Evolutionary conservation across 73 alveolate species (phyloP), one percentile per base, ranked within the genome.

Genomic region (Tetrahymena elliotti): DNA sequence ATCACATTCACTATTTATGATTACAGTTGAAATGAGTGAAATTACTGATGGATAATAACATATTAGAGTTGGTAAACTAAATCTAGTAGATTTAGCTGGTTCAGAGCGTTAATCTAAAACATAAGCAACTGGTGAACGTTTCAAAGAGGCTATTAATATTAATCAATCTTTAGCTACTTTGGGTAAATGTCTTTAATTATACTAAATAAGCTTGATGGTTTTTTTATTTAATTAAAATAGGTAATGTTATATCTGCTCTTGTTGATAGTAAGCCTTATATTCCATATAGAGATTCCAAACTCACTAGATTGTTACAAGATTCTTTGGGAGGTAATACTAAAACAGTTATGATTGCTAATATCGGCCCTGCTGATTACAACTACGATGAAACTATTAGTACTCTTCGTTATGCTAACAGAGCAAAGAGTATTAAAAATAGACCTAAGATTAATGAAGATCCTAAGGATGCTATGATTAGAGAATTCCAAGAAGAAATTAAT

Each of bases 401-500:
- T 68, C 94, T 99, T 31, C 96, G 99, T 95, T 99, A 99, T 97
- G 99, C 99, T 3, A 98, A 98, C 54, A 96, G 99, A 95, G 99
- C 99, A 20, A 99, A 99, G 95, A 97, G 97, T 93, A 99, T 99
- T 83, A 97, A 99, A 97, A 99, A 99, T 95, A 99, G 97, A 68
- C 99, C 99, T 24, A 98, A 96, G 92, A 98, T 99, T 84, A 99
- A 99, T 96, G 99, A 99, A 96, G 99, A 99, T 96, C 99, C 99
- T 33, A 99, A 99, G 97, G 99, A 99, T 97, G 99, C 99, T n/a
- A 97, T 99, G 96, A 97, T 99, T 52, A 97, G 99, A 92, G 98
- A 99, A 96, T 99, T 98, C 93, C 98, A 99, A 94, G 99, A 98
- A 47, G 99, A 99, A 96, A 98, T 99, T 92, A 98, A 97, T 93